A percentile compares a stretch with the other conserved stretches of the same genome.
phyloP scores from a whole-genome alignment of 345 rosid genomes.

The Gossypium stocksii region DNA sequence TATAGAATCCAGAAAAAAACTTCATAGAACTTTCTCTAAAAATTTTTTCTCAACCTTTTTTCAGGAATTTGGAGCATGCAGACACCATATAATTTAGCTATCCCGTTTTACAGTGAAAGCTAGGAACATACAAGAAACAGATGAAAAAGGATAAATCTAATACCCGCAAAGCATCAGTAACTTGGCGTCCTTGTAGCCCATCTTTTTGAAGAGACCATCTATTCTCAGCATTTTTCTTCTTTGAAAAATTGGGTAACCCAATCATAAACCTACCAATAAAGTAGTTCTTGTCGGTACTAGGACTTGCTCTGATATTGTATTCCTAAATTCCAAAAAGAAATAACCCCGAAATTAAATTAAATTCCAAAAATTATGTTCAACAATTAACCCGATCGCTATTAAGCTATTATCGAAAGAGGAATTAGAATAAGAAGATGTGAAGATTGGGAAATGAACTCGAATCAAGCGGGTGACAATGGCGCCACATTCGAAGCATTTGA shows the following conservation, averaged over 20 bases:
- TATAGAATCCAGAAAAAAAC: background rate
- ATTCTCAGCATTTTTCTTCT: slow-evolving; percentile 79
- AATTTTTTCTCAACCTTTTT: background rate
- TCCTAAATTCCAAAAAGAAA: slow-evolving; percentile 40
- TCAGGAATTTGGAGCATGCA: background rate
- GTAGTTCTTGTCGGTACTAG: slow-evolving; percentile 67
- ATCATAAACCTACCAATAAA: slow-evolving; percentile 81
- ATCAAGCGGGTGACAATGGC: slow-evolving; percentile 65
- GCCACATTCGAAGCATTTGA: slow-evolving; percentile 84
- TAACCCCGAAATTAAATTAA: background rate
- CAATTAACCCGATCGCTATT: background rate
- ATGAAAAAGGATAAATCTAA: background rate
- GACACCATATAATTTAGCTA: background rate
- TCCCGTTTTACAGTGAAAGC: background rate
- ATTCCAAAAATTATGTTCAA: background rate
- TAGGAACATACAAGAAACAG: background rate
- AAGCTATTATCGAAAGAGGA: background rate
- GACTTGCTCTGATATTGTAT: slow-evolving; percentile 65
- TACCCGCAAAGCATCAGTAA: slow-evolving; percentile 76
- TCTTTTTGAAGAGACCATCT: slow-evolving; percentile 88
- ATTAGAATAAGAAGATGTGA: background rate
- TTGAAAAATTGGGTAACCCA: slow-evolving; percentile 77
- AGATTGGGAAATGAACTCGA: slow-evolving; percentile 40
- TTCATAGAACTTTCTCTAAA: background rate
- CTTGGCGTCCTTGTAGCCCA: slow-evolving; percentile 85